A percentile compares a stretch with the other conserved stretches of the same genome.
These are phyloP conservation scores for Phaffomyces antillensis DNA, from an alignment of 805 yeast species.

Conservation along the genomic window DNA sequence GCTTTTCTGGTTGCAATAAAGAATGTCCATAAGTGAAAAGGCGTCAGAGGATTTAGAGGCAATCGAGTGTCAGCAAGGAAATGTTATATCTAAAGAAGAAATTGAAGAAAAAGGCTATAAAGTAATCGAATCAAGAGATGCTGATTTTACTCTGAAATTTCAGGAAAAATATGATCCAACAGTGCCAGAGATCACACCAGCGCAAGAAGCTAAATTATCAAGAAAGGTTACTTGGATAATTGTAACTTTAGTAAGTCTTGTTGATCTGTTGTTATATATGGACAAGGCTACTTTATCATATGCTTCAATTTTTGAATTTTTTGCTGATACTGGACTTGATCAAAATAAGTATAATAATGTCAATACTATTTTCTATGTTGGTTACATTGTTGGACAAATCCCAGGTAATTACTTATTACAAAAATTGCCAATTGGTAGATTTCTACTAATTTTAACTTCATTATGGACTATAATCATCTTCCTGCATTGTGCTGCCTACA, in stretches of 20 bases:
- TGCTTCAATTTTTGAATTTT: conserved; percentile 41
- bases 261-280: conserved; percentile 38
- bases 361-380: conserved; percentile 47
- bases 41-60: too few species aligned
- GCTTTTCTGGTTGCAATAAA: too few species aligned
- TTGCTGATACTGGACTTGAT: conserved; percentile 37
- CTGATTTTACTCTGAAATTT: conserved; percentile 33
- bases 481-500: conserved; percentile 37
- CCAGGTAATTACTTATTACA: conserved; percentile 38
- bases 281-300: conserved; percentile 48
- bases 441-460: conserved; percentile 29
- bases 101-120: conserved; percentile 27
- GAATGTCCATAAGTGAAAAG: too few species aligned
- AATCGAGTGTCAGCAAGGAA: too few species aligned
- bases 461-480: conserved; percentile 42
- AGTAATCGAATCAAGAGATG: conserved; percentile 28
- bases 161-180: conserved; percentile 27
- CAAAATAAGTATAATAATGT: conserved; percentile 39
- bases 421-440: conserved; percentile 33
- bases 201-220: conserved; percentile 32
- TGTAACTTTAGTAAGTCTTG: conserved; percentile 30
- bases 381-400: conserved; percentile 40
- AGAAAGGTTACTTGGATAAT: conserved; percentile 32
- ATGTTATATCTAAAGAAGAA: conserved; percentile 1
- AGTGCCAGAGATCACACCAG: conserved; percentile 35